Base-by-base conservation (phyloP, 75 land plant species). In the Adiantum capillusveneris region DNA sequence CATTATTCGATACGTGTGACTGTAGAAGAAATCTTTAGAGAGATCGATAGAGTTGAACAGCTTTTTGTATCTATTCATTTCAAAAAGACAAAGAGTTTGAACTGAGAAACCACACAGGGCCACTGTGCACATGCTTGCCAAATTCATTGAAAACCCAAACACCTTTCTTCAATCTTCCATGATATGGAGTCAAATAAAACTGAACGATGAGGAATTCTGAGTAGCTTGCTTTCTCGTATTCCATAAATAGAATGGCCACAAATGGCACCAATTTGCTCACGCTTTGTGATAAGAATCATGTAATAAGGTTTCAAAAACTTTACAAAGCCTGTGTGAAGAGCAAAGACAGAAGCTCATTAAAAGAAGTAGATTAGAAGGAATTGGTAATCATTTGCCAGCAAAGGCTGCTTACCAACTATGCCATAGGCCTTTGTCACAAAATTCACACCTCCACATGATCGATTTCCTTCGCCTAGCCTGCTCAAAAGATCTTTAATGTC, bases 361-460 rank as follows among this genome's bases (percentile, higher is more conserved):
- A 34, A 34, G n/a, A n/a, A n/a, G n/a, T n/a, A n/a, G n/a, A n/a
- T n/a, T n/a, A n/a, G n/a, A n/a, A n/a, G n/a, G n/a, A n/a, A n/a
- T n/a, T 34, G 37, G 3, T 34, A 3, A 34, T 9, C 9, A 9
- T 34, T 3, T 5, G 9, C 37, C 37, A 5, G 3, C 37, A 34
- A 5, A 34, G 3, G 37, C 9, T 34, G 25, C 55, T 53, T 5
- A 85, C 94, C 94, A 59, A 88, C 76, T 72, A 88, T 85, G 25
- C 94, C 94, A 80, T 88, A 88, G 55, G 90, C 88, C 17, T 69
- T 80, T 7, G 89, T 85, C 31, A 88, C 84, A 69, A 88, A 82
- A 25, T 77, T 85, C 17, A 88, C 75, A 29, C 94, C 94, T 31
- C 94, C 94, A 53, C 83, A 82, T 6, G 86, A 48, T 46, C 25